These are phyloP conservation scores for Acephala macrosclerotiorum DNA, from an alignment of 2,329 filamentous ascomycete genomes.

Conservation along the genomic window DNA sequence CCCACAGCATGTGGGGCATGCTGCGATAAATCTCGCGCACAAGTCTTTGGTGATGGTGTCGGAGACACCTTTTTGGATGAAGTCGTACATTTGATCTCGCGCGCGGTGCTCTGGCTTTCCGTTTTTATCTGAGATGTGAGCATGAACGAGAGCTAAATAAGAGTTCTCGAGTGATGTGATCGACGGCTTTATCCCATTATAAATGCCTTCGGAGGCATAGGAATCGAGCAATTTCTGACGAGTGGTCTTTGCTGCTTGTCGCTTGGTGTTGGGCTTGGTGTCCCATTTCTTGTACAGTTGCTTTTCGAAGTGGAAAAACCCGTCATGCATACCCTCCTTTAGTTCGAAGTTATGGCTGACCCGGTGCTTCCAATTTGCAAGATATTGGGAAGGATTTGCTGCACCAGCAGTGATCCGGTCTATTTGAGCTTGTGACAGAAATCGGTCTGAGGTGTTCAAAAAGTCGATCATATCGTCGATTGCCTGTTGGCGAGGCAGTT, in stretches of 20 bases:
- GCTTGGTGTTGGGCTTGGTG: not conserved
- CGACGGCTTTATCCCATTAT: not conserved
- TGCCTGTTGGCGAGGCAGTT: not conserved
- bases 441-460: too few species aligned
- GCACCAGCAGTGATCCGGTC: not conserved
- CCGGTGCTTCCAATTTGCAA: not conserved
- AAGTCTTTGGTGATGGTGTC: slow-evolving; percentile 12
- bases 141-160: slow-evolving; percentile 3
- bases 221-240: not conserved
- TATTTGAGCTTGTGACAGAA: too few species aligned
- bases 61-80: not conserved
- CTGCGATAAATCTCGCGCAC: not conserved
- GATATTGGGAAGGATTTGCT: not conserved
- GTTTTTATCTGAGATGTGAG: not conserved
- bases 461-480: not conserved
- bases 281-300: too few species aligned
- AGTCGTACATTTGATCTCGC: slow-evolving; percentile 10
- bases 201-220: not conserved
- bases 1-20: not conserved
- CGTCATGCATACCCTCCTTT: too few species aligned
- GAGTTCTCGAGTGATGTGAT: slow-evolving; percentile 11
- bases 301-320: too few species aligned
- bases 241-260: not conserved
- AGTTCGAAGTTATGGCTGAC: not conserved
- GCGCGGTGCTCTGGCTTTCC: slow-evolving; percentile 1